Evolutionary conservation across 495 filamentous ascomycete genomes (phyloP).

Genomic region (Penicillium manginii): DNA sequence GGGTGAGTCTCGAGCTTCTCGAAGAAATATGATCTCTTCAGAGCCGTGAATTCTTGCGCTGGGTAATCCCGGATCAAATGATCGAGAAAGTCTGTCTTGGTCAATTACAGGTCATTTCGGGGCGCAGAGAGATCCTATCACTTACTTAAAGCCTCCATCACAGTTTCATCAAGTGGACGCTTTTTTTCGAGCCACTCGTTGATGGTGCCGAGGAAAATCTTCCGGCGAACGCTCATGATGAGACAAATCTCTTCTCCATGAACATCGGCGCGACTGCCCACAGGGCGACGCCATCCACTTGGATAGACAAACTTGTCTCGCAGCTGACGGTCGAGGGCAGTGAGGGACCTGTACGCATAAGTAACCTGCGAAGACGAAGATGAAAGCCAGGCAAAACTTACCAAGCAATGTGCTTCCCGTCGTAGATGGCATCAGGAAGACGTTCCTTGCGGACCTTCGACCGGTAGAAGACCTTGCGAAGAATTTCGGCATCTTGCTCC

Average conservation of each 20-base stretch:
- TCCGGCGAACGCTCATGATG: constrained; percentile 59
- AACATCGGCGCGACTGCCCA: constrained; percentile 2
- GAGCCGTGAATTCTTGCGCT: constrained; percentile 59
- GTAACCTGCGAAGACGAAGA: not conserved
- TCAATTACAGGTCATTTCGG: not conserved
- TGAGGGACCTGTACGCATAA: constrained; percentile 38
- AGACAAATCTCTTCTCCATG: constrained; percentile 50
- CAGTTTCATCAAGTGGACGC: constrained; percentile 59
- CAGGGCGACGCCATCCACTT: not conserved
- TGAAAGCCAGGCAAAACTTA: constrained; percentile 38
- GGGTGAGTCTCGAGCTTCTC: constrained; percentile 35
- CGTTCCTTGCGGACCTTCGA: constrained; percentile 56
- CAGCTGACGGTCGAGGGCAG: constrained; percentile 14
- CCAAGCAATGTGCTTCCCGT: constrained; percentile 81
- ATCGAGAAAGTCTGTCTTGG: constrained; percentile 71
- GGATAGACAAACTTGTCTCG: constrained; percentile 6
- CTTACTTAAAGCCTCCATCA: constrained; percentile 79
- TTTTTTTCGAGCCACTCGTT: constrained; percentile 63
- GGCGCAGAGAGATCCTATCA: not conserved
- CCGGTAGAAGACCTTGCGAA: constrained; percentile 72
- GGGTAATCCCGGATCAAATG: constrained; percentile 82
- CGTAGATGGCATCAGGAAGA: constrained; percentile 69
- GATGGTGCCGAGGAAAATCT: constrained; percentile 67
- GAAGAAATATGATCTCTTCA: constrained; percentile 80
- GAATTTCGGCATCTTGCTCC: constrained; percentile 17